Percentiles rank a stretch among this genome's conserved stretches.
Conservation (phyloP, 1,284 basidiomycete species). For the Pseudozyma thailandica region DNA sequence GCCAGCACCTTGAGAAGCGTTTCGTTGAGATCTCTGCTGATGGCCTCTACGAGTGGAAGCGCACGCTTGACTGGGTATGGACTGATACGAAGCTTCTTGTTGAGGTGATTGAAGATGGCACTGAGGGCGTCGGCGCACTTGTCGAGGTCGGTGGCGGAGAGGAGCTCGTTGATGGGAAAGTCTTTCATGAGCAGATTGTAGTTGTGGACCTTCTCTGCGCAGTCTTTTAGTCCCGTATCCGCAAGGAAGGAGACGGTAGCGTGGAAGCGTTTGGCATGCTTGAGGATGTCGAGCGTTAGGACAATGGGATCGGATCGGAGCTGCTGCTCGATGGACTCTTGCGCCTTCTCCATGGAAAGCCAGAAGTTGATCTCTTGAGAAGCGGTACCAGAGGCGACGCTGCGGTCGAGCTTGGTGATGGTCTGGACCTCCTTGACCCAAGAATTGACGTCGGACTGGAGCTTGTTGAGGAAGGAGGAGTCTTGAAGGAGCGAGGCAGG, state of each 20-base stretch:
- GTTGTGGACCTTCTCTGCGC: constrained; percentile 62
- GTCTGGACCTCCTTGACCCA: constrained; percentile 99
- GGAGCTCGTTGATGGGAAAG: constrained; percentile 93
- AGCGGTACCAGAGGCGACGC: constrained; percentile 94
- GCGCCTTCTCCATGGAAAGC: constrained; percentile 89
- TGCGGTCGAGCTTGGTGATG: constrained; percentile 88
- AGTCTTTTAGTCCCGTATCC: constrained; percentile 89
- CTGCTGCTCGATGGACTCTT: constrained; percentile 92
- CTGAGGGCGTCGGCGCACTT: constrained; percentile 89
- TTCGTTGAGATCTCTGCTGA: constrained; percentile 96
- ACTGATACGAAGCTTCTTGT: constrained; percentile 81
- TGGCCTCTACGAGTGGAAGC: constrained; percentile 94
- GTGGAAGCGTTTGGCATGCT: constrained; percentile 95
- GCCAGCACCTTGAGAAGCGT: constrained; percentile 90
- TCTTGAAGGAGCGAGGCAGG: constrained; percentile 79
- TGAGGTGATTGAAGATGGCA: constrained; percentile 91
- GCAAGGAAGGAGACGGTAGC: constrained; percentile 98
- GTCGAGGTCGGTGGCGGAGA: constrained; percentile 93
- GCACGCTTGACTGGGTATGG: constrained; percentile 96
- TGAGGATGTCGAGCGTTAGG: constrained; percentile 91
- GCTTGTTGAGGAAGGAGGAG: constrained; percentile 88
- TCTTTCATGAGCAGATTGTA: constrained; percentile 99
- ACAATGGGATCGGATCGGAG: constrained; percentile 88
- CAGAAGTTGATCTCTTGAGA: constrained; percentile 99
- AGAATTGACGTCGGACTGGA: constrained; percentile 92